These are phyloP conservation scores for Myxozyma nipponensis DNA, from an alignment of 805 yeast species.

Conservation along the genomic window DNA sequence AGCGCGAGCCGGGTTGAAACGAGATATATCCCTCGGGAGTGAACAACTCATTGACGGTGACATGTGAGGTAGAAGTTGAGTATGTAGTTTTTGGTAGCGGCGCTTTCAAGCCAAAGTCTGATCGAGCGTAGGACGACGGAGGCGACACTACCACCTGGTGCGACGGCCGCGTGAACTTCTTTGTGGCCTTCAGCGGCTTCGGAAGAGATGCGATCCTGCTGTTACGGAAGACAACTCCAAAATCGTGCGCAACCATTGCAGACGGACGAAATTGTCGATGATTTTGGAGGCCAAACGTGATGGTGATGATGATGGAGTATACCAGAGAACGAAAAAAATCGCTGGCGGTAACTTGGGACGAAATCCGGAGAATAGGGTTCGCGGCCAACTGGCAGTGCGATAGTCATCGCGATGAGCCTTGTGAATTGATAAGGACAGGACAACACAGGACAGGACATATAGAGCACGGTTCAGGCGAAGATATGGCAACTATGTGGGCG, in stretches of 20 bases:
- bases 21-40: conserved; percentile 24
- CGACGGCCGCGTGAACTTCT: conserved; percentile 24
- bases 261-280: no score
- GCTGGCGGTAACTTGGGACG: no score
- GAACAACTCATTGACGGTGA: conserved; percentile 6
- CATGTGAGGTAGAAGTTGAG: not conserved
- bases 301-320: no score
- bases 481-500: no score
- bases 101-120: conserved; percentile 28
- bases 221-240: conserved; percentile 10
- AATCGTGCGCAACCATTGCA: not conserved
- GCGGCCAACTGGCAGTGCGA: no score
- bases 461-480: no score
- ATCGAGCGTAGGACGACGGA: conserved; percentile 11
- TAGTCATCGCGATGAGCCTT: no score
- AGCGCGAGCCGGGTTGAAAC: conserved; percentile 12
- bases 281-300: no score
- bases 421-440: no score
- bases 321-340: no score
- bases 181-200: not conserved
- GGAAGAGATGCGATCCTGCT: conserved; percentile 15
- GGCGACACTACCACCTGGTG: conserved; percentile 28
- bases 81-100: conserved; percentile 14
- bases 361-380: no score
- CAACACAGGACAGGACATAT: no score